phyloP scores from a whole-genome alignment of 345 rosid species.

The Mangifera indica region DNA sequence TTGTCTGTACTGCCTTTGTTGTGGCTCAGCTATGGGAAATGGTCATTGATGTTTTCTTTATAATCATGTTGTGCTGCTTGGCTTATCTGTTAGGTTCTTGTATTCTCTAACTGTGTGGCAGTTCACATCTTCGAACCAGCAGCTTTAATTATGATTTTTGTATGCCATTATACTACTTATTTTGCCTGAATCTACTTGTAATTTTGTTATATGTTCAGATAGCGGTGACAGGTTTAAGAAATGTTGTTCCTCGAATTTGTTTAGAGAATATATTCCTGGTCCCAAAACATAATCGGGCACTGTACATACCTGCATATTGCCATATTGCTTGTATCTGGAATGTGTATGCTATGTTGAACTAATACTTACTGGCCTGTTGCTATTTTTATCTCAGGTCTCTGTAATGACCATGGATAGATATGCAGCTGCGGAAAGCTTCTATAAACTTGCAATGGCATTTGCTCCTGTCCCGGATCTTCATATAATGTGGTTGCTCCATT shows the following conservation, averaged over 20 bases:
- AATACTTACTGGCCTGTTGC: background rate
- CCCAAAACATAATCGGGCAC: background rate
- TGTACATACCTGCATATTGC: background rate
- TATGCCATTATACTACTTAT: background rate
- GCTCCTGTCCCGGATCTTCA: conserved; percentile 99
- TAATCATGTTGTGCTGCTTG: background rate
- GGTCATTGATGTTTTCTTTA: background rate
- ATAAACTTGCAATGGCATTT: conserved; percentile 98
- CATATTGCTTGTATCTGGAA: conserved; percentile 3
- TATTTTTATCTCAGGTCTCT: conserved; percentile 53
- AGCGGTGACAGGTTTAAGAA: conserved; percentile 1
- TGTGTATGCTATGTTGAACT: conserved; percentile 1
- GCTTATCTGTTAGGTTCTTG: background rate
- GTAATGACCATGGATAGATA: conserved; percentile 86
- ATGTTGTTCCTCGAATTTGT: background rate
- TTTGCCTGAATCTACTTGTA: background rate
- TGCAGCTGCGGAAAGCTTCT: conserved; percentile 95
- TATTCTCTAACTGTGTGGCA: background rate
- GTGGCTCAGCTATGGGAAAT: no score
- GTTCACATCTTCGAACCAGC: no score
- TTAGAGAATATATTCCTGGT: background rate
- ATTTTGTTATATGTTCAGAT: background rate
- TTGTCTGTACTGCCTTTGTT: no score
- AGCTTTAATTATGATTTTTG: background rate
- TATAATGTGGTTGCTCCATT: conserved; percentile 97